phyloP scores from a whole-genome alignment of 176 grass and related monocot species.

The Puccinellia tenuiflora region DNA sequence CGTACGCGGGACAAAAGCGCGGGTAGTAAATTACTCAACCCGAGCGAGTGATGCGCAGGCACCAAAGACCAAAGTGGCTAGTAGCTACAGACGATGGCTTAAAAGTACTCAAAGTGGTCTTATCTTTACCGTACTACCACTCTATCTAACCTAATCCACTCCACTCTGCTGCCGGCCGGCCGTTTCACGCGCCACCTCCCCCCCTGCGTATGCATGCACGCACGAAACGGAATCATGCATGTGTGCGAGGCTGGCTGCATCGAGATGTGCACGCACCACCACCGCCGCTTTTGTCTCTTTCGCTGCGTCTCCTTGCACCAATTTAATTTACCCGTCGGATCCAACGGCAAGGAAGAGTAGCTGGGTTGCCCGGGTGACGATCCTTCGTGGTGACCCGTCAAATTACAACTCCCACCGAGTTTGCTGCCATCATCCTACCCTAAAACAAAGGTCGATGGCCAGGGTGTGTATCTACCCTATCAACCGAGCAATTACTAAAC shows the following conservation, averaged over 20 bases:
- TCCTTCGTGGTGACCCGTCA: background rate
- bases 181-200: background rate
- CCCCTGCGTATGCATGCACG: background rate
- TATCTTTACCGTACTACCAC: background rate
- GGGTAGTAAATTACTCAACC: background rate
- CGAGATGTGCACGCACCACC: background rate
- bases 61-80: background rate
- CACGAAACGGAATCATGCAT: background rate
- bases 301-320: background rate
- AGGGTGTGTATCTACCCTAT: background rate
- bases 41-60: background rate
- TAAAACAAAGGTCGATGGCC: background rate
- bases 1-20: background rate
- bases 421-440: background rate
- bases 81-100: background rate
- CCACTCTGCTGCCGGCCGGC: background rate
- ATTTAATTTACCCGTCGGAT: background rate
- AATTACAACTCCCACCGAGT: background rate
- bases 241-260: background rate
- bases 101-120: slow-evolving; percentile 7
- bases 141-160: background rate
- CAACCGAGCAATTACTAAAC: no score
- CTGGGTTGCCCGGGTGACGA: no score
- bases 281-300: background rate
- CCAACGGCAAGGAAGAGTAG: background rate